These are phyloP conservation scores for Cercospora berteroae DNA, from an alignment of 2,329 filamentous ascomycete species.

Conservation along the genomic window DNA sequence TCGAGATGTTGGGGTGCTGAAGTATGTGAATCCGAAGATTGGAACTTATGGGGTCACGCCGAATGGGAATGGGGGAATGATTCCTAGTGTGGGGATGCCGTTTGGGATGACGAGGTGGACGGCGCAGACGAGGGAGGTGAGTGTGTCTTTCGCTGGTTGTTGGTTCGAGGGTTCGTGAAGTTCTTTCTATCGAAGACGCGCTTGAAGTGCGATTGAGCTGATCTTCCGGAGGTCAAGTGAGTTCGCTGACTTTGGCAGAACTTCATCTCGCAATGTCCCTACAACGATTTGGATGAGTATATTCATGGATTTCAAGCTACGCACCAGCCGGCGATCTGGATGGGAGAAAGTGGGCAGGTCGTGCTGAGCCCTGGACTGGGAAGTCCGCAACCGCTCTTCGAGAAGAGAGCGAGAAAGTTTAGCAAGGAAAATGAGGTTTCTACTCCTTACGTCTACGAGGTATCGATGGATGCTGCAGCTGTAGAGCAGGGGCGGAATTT, in stretches of 20 bases:
- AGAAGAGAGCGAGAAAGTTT: slow-evolving; percentile 45
- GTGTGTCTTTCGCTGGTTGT: too few relatives aligned
- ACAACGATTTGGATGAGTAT: slow-evolving; percentile 45
- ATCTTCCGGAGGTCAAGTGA: too few relatives aligned
- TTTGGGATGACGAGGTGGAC: slow-evolving; percentile 56
- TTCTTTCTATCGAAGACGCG: too few relatives aligned
- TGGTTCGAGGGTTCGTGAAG: too few relatives aligned
- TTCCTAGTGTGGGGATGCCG: slow-evolving; percentile 39
- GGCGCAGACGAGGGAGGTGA: slow-evolving; percentile 43
- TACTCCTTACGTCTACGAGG: slow-evolving; percentile 50
- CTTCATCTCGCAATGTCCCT: slow-evolving; percentile 52
- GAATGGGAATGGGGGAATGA: slow-evolving; percentile 39
- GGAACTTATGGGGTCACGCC: slow-evolving; percentile 36
- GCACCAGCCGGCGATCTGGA: slow-evolving; percentile 55
- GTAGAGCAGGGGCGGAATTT: slow-evolving; percentile 33
- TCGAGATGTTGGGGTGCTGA: slow-evolving; percentile 30
- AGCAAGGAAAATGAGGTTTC: slow-evolving; percentile 46
- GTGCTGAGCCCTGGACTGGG: slow-evolving; percentile 45
- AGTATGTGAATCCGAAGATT: slow-evolving; percentile 36
- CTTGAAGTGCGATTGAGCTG: too few relatives aligned
- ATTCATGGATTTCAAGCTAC: slow-evolving; percentile 53
- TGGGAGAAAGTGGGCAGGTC: slow-evolving; percentile 51
- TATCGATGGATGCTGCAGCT: slow-evolving; percentile 41
- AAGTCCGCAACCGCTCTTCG: slow-evolving; percentile 38
- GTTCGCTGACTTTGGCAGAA: slow-evolving; percentile 36